Conservation (phyloP, 345 rosid genomes). For the Lepidium africanum region DNA sequence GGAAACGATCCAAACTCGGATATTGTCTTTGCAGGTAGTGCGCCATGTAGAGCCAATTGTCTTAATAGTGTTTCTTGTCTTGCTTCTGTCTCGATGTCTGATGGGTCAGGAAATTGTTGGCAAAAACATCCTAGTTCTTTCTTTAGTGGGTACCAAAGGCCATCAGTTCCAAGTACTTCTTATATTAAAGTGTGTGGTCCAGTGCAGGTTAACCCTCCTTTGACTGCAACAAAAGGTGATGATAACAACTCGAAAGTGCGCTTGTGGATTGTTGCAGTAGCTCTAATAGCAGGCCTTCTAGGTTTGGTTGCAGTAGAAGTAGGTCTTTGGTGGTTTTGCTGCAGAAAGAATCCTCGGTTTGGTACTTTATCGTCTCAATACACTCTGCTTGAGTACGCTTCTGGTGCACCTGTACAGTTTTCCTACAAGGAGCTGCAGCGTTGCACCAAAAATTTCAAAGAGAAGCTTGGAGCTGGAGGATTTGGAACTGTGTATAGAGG, state of each 20-base stretch:
- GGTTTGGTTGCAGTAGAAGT: constrained; percentile 31
- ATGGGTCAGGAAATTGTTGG: constrained; percentile 55
- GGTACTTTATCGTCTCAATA: constrained; percentile 40
- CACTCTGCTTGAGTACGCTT: constrained; percentile 50
- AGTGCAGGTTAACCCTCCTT: constrained; percentile 30
- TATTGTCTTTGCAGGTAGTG: constrained; percentile 28
- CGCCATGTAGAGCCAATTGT: constrained; percentile 47
- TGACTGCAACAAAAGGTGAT: neutral
- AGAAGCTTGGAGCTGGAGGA: constrained; percentile 58
- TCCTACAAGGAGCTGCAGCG: constrained; percentile 44
- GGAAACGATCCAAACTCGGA: constrained; percentile 23
- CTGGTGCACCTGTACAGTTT: constrained; percentile 51
- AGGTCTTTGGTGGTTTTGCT: constrained; percentile 52
- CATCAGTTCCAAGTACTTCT: constrained; percentile 44
- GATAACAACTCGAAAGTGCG: constrained; percentile 19
- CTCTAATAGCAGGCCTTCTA: constrained; percentile 26
- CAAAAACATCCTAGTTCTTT: constrained; percentile 36
- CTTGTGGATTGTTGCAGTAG: constrained; percentile 33
- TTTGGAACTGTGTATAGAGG: constrained; percentile 64
- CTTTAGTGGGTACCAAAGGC: constrained; percentile 50
- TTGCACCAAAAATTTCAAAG: constrained; percentile 42
- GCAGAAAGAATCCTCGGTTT: constrained; percentile 30
- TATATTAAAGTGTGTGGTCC: constrained; percentile 57
- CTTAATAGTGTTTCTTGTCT: constrained; percentile 34
- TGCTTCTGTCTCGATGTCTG: constrained; percentile 50